phyloP scores from a whole-genome alignment of 257 asterid genomes.

The Solanum bulbocastanum region DNA sequence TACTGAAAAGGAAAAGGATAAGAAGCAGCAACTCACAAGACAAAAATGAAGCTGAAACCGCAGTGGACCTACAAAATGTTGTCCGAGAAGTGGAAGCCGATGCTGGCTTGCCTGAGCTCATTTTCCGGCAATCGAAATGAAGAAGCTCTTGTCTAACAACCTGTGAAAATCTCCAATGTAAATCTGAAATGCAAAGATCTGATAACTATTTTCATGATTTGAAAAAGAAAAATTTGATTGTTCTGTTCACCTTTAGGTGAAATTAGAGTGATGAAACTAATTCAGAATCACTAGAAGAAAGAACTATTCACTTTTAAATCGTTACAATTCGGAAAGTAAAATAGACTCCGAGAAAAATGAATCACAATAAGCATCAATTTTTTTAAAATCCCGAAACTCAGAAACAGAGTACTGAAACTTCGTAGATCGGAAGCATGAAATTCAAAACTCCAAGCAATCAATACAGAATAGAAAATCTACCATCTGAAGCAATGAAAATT shows the following conservation, averaged over 20 bases:
- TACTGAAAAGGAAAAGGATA: neutral
- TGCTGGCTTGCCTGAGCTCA: conserved; percentile 20
- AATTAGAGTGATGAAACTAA: neutral
- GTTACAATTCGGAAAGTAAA: neutral
- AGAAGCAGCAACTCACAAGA: conserved; percentile 15
- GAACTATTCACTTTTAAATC: neutral
- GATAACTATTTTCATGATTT: neutral
- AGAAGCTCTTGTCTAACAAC: conserved; percentile 53
- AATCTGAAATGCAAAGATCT: neutral
- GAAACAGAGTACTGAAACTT: neutral
- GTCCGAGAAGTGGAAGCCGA: conserved; percentile 25
- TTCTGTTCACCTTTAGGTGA: neutral
- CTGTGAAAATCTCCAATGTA: conserved; percentile 16
- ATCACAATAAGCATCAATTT: neutral
- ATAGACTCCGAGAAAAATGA: neutral
- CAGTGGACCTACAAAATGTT: neutral
- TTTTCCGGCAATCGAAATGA: conserved; percentile 29
- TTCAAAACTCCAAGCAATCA: neutral
- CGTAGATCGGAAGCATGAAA: neutral
- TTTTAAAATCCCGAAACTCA: neutral
- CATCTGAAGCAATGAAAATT: neutral
- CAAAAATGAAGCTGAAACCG: conserved; percentile 16
- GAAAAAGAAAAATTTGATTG: neutral
- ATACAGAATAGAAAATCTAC: neutral
- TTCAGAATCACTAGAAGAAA: neutral